Base-by-base conservation (phyloP, 257 asterid genomes). In the Fraxinus cuspidata region DNA sequence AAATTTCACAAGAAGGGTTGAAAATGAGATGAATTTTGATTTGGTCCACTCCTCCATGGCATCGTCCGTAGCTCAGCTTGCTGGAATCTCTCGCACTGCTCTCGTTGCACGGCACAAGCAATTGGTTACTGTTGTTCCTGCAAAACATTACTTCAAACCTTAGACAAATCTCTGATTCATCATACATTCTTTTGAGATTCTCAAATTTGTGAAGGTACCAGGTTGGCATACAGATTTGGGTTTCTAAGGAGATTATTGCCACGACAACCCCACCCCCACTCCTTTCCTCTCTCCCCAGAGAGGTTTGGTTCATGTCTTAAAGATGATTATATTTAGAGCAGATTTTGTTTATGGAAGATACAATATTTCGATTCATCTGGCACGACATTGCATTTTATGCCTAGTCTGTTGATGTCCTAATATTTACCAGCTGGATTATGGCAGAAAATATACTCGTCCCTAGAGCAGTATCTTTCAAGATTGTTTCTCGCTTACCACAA, bases 111-210 rank as follows among this genome's bases (percentile, higher is more conserved):
- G 16, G 12, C 34, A 27, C 34, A 7, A 25, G 35, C 69, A 63
- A 63, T 23, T 63, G 34, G 19, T 63, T 63, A 63, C 69, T 1
- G 69, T 11, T 63, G 35, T 63, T 63, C 35, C 69, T 2, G 8
- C 7, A 27, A 63, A 16, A 63, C 1, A 16, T 63, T 27, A 58
- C 66, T 63, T 11, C 35, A 63, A 23, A 63, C 69, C 69, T 23
- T 3, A 10, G 68, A 25, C 68, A 25, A 60, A 23, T 25, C 68
- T 60, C 16, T 60, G 66, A 63, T 63, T 63, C 34, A 27, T 63
- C 69, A 10, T 63, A 63, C 35, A 63, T 63, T 63, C 69, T 63
- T 63, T 63, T 63, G 69, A 27, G 69, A 63, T 63, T 63, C 35
- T 63, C 69, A 63, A 60, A 23, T 63, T 63, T 63, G 34, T 63